A percentile compares a stretch with the other conserved stretches of the same genome.
These are phyloP conservation scores for Paramecium bursaria DNA, from an alignment of 73 alveolate genomes.

Conservation along the genomic window DNA sequence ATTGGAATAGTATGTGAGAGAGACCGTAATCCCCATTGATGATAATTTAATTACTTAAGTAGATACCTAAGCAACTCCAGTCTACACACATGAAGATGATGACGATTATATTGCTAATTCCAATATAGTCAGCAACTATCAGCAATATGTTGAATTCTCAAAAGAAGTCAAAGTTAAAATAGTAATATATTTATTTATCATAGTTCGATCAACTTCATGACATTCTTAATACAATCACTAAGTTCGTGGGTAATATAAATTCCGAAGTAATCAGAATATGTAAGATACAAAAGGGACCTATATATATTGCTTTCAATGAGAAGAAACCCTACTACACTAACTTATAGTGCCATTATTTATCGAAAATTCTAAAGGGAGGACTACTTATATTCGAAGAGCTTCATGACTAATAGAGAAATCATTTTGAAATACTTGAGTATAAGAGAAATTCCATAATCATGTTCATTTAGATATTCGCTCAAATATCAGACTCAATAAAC, in stretches of 20 bases:
- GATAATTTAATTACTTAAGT: slow-evolving; percentile 1
- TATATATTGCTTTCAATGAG: slow-evolving; percentile 19
- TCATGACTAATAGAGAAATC: slow-evolving; percentile 38
- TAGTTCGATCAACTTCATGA: slow-evolving; percentile 37
- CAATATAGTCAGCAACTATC: not conserved
- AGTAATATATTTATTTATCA: not conserved
- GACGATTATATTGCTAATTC: slow-evolving; percentile 51
- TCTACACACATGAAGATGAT: slow-evolving; percentile 40
- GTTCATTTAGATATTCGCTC: slow-evolving; percentile 10
- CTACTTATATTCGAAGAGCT: slow-evolving; percentile 39
- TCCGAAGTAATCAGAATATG: slow-evolving; percentile 5
- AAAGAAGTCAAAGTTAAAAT: slow-evolving; percentile 29
- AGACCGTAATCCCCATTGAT: slow-evolving; percentile 24
- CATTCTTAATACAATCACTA: not conserved
- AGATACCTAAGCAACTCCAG: slow-evolving; percentile 37
- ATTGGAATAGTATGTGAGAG: slow-evolving; percentile 10
- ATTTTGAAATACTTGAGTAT: slow-evolving; percentile 41
- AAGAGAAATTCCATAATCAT: slow-evolving; percentile 6
- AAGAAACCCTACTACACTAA: slow-evolving; percentile 20
- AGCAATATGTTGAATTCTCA: slow-evolving; percentile 32
- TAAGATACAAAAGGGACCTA: not conserved
- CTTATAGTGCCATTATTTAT: slow-evolving; percentile 39
- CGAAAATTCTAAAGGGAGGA: slow-evolving; percentile 38
- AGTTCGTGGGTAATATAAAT: not conserved
- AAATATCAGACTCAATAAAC: slow-evolving; percentile 19